These are phyloP conservation scores for Yarrowia galli DNA, from an alignment of 1,139 yeast species.

Conservation along the genomic window DNA sequence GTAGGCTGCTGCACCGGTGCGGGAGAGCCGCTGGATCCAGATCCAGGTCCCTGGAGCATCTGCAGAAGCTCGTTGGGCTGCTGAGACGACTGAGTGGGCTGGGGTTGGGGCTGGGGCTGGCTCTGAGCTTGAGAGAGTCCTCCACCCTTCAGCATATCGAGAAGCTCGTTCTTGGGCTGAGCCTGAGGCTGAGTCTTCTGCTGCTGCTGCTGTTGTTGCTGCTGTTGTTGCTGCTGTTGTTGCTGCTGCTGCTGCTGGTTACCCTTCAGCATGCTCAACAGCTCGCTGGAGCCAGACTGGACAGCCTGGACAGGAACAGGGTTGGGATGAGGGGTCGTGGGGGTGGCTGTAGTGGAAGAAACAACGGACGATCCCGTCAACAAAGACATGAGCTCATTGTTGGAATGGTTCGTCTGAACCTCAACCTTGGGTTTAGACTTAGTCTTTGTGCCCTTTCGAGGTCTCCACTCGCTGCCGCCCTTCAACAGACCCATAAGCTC, in stretches of 20 bases:
- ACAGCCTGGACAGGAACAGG: not conserved
- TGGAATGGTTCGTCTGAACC: not conserved
- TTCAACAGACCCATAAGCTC: slow-evolving; percentile 26
- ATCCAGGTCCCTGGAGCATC: slow-evolving; percentile 1
- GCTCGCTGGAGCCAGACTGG: slow-evolving; percentile 2
- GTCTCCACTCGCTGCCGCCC: slow-evolving; percentile 13
- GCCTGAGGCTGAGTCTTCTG: not conserved
- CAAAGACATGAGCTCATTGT: slow-evolving; percentile 23
- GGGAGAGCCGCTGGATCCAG: not conserved
- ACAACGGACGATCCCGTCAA: not conserved
- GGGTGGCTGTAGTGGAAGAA: not conserved
- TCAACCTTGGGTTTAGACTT: slow-evolving; percentile 10
- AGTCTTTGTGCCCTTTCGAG: not conserved
- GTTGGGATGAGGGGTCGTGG: not conserved
- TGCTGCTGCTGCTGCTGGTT: slow-evolving; percentile 2
- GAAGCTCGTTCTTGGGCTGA: not conserved
- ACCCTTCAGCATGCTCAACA: slow-evolving; percentile 16
- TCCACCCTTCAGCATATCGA: not conserved
- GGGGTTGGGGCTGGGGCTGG: not conserved
- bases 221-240: not conserved
- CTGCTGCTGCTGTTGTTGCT: not conserved
- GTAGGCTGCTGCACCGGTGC: not conserved
- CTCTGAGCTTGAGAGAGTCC: not conserved
- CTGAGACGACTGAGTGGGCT: not conserved
- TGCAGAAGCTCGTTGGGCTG: slow-evolving; percentile 16